Conservation (phyloP, 2,329 filamentous ascomycete species). For the Stachybotrys chartarum region DNA sequence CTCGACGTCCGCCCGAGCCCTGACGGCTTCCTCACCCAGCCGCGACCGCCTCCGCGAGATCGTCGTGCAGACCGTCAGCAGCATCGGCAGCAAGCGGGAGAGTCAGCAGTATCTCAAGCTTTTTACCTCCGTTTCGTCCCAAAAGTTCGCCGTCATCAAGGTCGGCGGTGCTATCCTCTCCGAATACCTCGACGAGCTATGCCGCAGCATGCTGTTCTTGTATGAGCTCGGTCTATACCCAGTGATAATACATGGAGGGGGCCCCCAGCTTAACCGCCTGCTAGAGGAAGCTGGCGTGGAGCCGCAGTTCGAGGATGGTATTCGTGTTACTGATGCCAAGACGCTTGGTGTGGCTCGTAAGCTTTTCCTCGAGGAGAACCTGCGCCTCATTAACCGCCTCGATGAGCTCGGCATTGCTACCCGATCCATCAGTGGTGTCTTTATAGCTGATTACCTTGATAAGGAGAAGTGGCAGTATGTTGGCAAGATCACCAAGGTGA, state of each 20-base stretch:
- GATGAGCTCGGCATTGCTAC: slow-evolving; percentile 86
- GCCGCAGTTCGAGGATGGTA: slow-evolving; percentile 93
- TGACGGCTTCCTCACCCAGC: slow-evolving; percentile 9
- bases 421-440: slow-evolving; percentile 83
- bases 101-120: slow-evolving; percentile 96
- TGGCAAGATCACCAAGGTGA: slow-evolving; percentile 89
- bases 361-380: slow-evolving; percentile 91
- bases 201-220: slow-evolving; percentile 80
- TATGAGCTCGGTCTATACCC: slow-evolving; percentile 94
- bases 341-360: slow-evolving; percentile 85
- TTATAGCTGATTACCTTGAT: slow-evolving; percentile 90
- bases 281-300: slow-evolving; percentile 87
- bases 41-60: slow-evolving; percentile 26
- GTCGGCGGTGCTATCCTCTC: slow-evolving; percentile 94
- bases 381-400: slow-evolving; percentile 83
- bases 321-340: slow-evolving; percentile 91
- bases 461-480: slow-evolving; percentile 95
- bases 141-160: slow-evolving; percentile 98
- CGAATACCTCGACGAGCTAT: slow-evolving; percentile 83
- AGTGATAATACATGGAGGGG: slow-evolving; percentile 90
- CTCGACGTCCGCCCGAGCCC: slow-evolving; percentile 11
- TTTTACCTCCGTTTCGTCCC: slow-evolving; percentile 92
- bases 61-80: slow-evolving; percentile 63
- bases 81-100: slow-evolving; percentile 92
- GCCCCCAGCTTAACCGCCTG: slow-evolving; percentile 88